Conservation (phyloP, 306 rosid species). For the Alnus rubra region DNA sequence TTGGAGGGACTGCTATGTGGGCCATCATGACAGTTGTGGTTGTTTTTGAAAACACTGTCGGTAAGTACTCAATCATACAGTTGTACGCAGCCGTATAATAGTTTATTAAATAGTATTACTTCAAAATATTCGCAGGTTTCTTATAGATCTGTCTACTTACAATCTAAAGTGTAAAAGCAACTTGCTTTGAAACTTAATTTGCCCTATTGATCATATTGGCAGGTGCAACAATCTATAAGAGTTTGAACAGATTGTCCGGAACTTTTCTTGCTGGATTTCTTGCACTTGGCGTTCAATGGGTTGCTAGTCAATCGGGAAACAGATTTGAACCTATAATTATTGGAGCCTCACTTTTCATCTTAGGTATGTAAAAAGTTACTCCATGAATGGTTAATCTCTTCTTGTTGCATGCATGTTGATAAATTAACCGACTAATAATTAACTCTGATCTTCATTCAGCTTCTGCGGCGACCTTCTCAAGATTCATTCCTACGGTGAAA, state of each 20-base stretch:
- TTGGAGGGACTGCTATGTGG: constrained; percentile 90
- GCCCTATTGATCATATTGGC: constrained; percentile 18
- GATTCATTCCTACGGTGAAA: constrained; percentile 80
- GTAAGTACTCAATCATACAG: constrained; percentile 26
- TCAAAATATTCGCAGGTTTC: too few relatives aligned
- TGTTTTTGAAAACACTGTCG: constrained; percentile 64
- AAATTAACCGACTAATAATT: not conserved
- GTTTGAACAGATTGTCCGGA: constrained; percentile 68
- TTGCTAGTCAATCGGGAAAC: constrained; percentile 62
- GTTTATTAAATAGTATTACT: too few relatives aligned
- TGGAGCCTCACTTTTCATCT: constrained; percentile 61
- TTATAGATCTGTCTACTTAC: too few relatives aligned
- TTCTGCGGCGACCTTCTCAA: constrained; percentile 76
- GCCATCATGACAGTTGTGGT: constrained; percentile 81
- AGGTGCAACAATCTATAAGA: constrained; percentile 77
- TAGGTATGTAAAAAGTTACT: constrained; percentile 46
- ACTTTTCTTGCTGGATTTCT: constrained; percentile 70
- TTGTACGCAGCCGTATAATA: too few relatives aligned
- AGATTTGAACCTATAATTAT: constrained; percentile 55
- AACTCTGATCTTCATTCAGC: constrained; percentile 41
- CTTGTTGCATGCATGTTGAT: too few relatives aligned
- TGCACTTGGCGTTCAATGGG: constrained; percentile 73
- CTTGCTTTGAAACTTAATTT: not conserved
- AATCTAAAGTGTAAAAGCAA: not conserved
- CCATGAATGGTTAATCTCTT: not conserved